phyloP scores from a whole-genome alignment of 768 basidiomycete genomes.

The Phylloporus sp. region DNA sequence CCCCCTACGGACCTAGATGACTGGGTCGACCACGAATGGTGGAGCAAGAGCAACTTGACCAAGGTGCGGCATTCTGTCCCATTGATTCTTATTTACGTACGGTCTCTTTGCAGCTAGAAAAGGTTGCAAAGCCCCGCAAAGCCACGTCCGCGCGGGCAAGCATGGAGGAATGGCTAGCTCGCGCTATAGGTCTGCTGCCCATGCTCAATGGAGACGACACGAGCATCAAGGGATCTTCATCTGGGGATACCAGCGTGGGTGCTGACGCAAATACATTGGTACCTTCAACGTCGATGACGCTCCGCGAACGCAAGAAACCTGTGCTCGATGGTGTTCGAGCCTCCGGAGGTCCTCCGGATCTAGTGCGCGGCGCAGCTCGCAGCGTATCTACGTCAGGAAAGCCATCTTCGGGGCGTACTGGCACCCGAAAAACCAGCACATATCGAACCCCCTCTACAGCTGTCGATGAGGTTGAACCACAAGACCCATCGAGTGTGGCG shows the following conservation, averaged over 20 bases:
- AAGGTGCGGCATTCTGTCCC: conserved; percentile 38
- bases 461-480: background rate
- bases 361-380: background rate
- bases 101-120: conserved; percentile 49
- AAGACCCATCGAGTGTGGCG: conserved; percentile 3
- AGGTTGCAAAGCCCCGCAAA: conserved; percentile 56
- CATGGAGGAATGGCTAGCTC: conserved; percentile 55
- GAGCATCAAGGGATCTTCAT: background rate
- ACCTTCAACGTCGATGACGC: conserved; percentile 40
- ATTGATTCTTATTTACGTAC: background rate
- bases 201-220: conserved; percentile 8
- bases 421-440: background rate
- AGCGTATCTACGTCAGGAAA: conserved; percentile 6
- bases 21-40: conserved; percentile 54
- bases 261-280: conserved; percentile 3
- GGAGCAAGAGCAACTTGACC: conserved; percentile 55
- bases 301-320: conserved; percentile 47
- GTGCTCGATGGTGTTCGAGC: background rate
- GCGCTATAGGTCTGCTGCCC: conserved; percentile 36
- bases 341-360: background rate
- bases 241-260: background rate
- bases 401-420: background rate
- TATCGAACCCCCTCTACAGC: background rate
- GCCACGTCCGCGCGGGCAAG: conserved; percentile 34
- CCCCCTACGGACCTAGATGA: background rate